Evolutionary conservation across 495 filamentous ascomycete genomes (phyloP).

Genomic region (Tirmania nivea): DNA sequence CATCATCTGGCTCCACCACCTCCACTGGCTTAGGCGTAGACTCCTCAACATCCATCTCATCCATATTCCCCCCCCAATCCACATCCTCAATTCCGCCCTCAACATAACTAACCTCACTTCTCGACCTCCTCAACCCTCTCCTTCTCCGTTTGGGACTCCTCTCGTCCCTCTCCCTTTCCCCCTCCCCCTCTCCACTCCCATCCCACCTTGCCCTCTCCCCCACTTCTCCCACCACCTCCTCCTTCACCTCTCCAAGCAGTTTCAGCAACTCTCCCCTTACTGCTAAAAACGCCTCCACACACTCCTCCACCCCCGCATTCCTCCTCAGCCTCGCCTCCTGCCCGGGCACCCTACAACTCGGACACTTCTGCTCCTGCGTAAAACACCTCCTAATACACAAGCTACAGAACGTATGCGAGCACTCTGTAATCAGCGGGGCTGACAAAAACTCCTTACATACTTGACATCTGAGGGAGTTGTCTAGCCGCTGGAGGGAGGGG

Average conservation of each 20-base stretch:
- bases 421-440: slow-evolving; percentile 83
- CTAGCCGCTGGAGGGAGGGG: slow-evolving; percentile 47
- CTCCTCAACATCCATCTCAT: slow-evolving; percentile 20
- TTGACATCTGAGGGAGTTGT: slow-evolving; percentile 75
- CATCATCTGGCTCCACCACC: slow-evolving; percentile 32
- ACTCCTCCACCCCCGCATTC: slow-evolving; percentile 63
- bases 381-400: slow-evolving; percentile 76
- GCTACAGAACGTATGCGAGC: slow-evolving; percentile 92
- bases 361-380: slow-evolving; percentile 62
- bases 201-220: slow-evolving; percentile 18
- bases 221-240: slow-evolving; percentile 22
- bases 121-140: neutral
- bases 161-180: slow-evolving; percentile 3
- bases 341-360: slow-evolving; percentile 51
- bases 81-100: slow-evolving; percentile 1
- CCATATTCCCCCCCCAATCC: slow-evolving; percentile 23
- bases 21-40: neutral
- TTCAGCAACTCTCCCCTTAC: slow-evolving; percentile 39
- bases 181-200: slow-evolving; percentile 7
- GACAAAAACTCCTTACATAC: slow-evolving; percentile 95
- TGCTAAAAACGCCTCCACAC: slow-evolving; percentile 55
- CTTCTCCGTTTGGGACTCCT: slow-evolving; percentile 2
- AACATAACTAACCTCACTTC: neutral
- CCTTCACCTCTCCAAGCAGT: slow-evolving; percentile 34
- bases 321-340: slow-evolving; percentile 65